Evolutionary conservation across 2,329 filamentous ascomycete species (phyloP), one percentile per base, ranked within the genome.

Genomic region (Periconia digitata): DNA sequence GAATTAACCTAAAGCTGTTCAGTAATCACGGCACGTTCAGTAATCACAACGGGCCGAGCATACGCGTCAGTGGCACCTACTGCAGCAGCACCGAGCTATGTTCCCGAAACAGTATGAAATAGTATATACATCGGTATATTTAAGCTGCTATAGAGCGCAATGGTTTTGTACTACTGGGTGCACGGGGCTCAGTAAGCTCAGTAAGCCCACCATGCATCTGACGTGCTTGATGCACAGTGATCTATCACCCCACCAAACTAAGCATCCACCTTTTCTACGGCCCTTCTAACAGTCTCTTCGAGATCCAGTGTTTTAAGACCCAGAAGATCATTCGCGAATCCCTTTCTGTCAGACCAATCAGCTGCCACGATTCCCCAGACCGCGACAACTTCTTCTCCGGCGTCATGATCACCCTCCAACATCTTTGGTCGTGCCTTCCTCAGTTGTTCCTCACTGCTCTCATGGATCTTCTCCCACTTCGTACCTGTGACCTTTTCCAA

Each of bases 401-500:
- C 64, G 10, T 70, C 61, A 8, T 44, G 38, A 53, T 70, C 67
- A 0, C 67, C 67, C 2, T 55, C 49, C n/a, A 69, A 38, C 66
- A 71, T 67, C 51, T 60, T 69, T 12, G 65, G 64, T 34, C 65
- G 56, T 12, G 49, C 48, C 13, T 55, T 47, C 16, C 51, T 48
- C 32, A 71, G 16, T 44, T 58, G 54, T 39, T 66, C 55, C 34
- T 69, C 56, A 16, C 72, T 72, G 8, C 67, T 72, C 27, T 72
- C 65, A 4, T 65, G 63, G 10, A 73, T 73, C 3, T 83, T 69
- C 2, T 74, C 69, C 70, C 79, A 85, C 49, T 76, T 77, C 7
- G 70, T 62, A 1, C 76, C 77, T 0, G 78, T 81, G 3, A 74
- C 73, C 47, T 77, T 76, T 63, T 87, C 81, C 13, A 83, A 64